Evolutionary conservation across 495 filamentous ascomycete species (phyloP).

Genomic region (Talaromyces ruber): DNA sequence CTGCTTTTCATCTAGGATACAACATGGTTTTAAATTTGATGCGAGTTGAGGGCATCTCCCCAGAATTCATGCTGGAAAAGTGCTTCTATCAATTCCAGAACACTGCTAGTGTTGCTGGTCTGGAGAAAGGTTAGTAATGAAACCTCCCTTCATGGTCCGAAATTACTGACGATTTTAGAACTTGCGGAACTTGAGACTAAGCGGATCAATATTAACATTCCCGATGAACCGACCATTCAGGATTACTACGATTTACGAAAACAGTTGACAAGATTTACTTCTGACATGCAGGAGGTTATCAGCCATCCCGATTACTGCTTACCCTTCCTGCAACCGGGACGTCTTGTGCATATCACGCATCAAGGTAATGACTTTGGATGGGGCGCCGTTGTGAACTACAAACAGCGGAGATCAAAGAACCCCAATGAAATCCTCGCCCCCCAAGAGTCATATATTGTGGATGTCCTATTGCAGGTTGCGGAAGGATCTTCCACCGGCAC

Average conservation of each 20-base stretch:
- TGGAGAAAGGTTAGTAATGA: conserved; percentile 56
- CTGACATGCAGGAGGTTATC: conserved; percentile 81
- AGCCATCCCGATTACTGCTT: conserved; percentile 80
- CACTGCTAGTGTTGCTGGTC: conserved; percentile 66
- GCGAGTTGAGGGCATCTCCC: conserved; percentile 91
- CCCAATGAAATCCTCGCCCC: conserved; percentile 55
- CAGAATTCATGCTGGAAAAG: conserved; percentile 91
- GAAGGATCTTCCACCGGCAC: conserved; percentile 48
- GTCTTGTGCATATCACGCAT: conserved; percentile 74
- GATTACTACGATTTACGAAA: conserved; percentile 86
- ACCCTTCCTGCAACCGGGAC: conserved; percentile 71
- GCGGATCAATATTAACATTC: conserved; percentile 61
- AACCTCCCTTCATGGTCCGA: neutral
- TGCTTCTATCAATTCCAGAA: conserved; percentile 99
- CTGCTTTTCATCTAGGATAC: conserved; percentile 96
- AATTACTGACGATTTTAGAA: conserved; percentile 39
- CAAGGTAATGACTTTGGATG: conserved; percentile 81
- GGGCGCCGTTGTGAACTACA: conserved; percentile 74
- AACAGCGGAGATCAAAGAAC: conserved; percentile 50
- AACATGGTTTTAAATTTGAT: conserved; percentile 98
- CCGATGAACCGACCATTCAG: conserved; percentile 77
- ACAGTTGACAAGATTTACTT: conserved; percentile 69
- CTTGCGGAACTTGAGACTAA: conserved; percentile 64
- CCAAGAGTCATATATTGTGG: conserved; percentile 69
- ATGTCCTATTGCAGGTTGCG: conserved; percentile 71